Conservation (phyloP, 805 yeast species). For the Starmerella geochares region DNA sequence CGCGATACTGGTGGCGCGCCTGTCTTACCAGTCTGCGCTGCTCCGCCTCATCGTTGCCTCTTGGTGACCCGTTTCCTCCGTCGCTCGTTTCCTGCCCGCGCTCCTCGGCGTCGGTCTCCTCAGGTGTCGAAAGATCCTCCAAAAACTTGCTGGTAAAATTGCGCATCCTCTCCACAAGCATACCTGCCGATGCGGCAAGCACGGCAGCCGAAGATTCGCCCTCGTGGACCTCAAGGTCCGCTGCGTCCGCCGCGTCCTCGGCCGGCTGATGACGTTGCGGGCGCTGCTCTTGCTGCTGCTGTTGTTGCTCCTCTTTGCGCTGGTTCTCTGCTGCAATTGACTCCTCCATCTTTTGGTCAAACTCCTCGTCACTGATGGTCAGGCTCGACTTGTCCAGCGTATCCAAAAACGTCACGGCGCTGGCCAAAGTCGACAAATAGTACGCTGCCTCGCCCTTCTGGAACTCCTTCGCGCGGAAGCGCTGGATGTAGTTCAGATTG, state of each 20-base stretch:
- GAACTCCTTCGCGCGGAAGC: conserved; percentile 67
- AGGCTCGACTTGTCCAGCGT: conserved; percentile 48
- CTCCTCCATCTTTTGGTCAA: conserved; percentile 36
- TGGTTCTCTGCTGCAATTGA: conserved; percentile 35
- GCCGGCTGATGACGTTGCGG: neutral
- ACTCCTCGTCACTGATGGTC: conserved; percentile 53
- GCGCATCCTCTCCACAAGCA: conserved; percentile 42
- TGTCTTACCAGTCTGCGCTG: conserved; percentile 8
- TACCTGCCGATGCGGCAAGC: conserved; percentile 37
- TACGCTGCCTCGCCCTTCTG: conserved; percentile 82
- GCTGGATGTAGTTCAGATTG: conserved; percentile 72
- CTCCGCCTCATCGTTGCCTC: conserved; percentile 2
- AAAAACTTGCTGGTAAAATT: conserved; percentile 31
- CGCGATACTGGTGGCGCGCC: conserved; percentile 1
- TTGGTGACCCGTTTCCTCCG: too few species aligned
- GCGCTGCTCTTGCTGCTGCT: neutral
- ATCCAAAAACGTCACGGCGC: conserved; percentile 73
- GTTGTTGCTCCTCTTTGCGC: conserved; percentile 25
- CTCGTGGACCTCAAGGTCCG: neutral
- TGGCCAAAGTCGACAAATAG: conserved; percentile 79
- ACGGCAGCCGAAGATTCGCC: conserved; percentile 29
- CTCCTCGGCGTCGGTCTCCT: neutral
- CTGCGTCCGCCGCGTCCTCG: neutral
- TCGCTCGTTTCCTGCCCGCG: conserved; percentile 1
- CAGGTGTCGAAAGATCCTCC: conserved; percentile 24